Conservation (phyloP, 139 green algal species). For the Closterium sp. region DNA sequence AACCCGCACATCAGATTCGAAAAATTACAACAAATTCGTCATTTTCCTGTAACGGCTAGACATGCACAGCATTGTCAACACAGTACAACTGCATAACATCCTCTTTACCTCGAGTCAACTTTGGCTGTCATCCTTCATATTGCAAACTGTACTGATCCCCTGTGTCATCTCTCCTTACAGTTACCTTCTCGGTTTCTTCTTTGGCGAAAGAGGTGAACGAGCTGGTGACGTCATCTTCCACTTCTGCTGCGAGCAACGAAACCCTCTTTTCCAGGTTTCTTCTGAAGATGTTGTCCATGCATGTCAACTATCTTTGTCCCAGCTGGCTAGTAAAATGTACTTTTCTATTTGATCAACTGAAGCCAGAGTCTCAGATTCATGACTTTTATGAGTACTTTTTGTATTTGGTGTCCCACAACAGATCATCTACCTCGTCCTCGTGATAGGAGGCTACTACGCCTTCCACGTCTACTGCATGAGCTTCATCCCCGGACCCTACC, state of each 20-base stretch:
- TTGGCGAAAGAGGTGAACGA: constrained; percentile 1
- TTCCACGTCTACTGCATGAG: constrained; percentile 11
- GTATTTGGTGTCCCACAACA: not conserved
- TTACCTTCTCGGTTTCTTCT: not conserved
- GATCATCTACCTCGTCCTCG: constrained; percentile 35
- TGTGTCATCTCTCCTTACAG: not conserved
- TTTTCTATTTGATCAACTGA: too few relatives aligned
- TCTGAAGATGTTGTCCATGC: too few relatives aligned
- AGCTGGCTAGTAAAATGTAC: too few relatives aligned
- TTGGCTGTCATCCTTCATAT: not conserved
- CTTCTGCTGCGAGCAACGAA: constrained; percentile 33
- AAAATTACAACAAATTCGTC: not conserved
- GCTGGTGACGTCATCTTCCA: constrained; percentile 1
- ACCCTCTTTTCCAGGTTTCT: constrained; percentile 32
- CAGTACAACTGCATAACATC: not conserved
- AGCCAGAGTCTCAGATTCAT: too few relatives aligned
- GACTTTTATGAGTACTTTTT: too few relatives aligned
- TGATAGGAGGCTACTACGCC: constrained; percentile 23
- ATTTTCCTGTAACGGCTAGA: not conserved
- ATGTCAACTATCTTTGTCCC: too few relatives aligned
- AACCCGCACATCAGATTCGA: not conserved
- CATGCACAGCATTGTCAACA: not conserved
- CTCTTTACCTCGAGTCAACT: not conserved
- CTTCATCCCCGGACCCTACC: constrained; percentile 29
- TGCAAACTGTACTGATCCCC: not conserved